Base-by-base conservation (phyloP, 78 protist species). In the Dictyostelium citrinum region DNA sequence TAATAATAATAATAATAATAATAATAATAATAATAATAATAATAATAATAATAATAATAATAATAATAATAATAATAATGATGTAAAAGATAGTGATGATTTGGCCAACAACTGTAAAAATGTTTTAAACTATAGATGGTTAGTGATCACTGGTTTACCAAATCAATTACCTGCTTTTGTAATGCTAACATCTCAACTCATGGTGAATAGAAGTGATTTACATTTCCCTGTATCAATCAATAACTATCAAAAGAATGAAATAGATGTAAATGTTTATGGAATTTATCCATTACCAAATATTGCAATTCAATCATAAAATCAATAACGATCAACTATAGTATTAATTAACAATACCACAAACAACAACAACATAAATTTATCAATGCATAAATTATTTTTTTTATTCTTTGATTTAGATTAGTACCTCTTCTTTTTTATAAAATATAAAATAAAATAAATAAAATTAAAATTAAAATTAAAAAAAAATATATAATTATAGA, bases 71-170 rank as follows among this genome's bases (percentile, higher is more conserved):
- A 61, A 61, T 61, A 61, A 61, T 27, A 64, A 24, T 64, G 27
- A 64, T 64, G 14, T 24, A 43, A 43, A 43, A 4, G 35, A 64
- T 24, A 3, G 41, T 37, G 72, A 27, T 27, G 72, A 64, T 22
- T 22, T 27, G 14, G 72, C 8, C 10, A 10, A 11, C 37, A 64
- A 27, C 24, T 22, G 12, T 64, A 27, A 64, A 64, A 64, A 27
- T 27, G 3, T 64, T 27, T 64, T 64, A 27, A 64, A 64, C 8
- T 2, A 70, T 33, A 27, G 77, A 31, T 70, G 77, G 77, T 29
- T 70, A 33, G 35, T 70, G 14, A 70, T 70, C 6, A 70, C 77
- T 5, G 77, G 77, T 70, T 70, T 70, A 70, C 77, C 77, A 70
- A 33, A 27, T 5, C 77, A 70, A 17, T 70, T 70, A 70, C 77